Evolutionary conservation across 2,329 filamentous ascomycete species (phyloP), one percentile per base, ranked within the genome.

Genomic region (Aspergillus awamori): DNA sequence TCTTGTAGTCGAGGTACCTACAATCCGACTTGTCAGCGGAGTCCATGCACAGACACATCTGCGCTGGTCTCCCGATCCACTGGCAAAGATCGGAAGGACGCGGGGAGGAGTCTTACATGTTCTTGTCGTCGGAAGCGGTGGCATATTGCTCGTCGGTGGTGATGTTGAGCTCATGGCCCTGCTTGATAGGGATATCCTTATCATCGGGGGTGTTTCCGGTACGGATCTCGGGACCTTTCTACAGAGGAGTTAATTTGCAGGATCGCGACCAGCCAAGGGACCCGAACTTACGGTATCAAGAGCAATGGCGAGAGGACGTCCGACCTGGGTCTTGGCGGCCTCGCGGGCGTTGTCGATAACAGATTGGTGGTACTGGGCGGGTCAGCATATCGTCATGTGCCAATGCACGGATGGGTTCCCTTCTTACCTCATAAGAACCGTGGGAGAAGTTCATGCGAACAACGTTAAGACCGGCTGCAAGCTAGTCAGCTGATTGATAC

Each of bases 381-480:
- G 39, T 43, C 22, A 45, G 22, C 17, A 56, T n/a, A 28, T 8
- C 10, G 30, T 33, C 24, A 38, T 15, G 33, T 36, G 57, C 48
- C 54, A 48, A 39, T 48, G 7, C 20, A 47, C 24, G 33, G 26
- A n/a, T 28, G 43, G 64, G 72, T 3, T 10, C n/a, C 17, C 4
- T 22, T 15, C 53, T 63, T 74, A 85, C 83, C 77, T 89, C 93
- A 81, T 98, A 95, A 69, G 89, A 89, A 74, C 92, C 92, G 81
- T 96, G 92, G 68, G 91, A 97, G 80, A 98, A 98, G 90, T 99
- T 99, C 95, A 99, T 99, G 83, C 95, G 94, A 71, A 98, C 95
- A 70, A 99, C 93, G 82, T 98, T 98, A 74, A 98, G 89, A 81
- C 95, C 95, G 68, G 89, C 90, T 82, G 67, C 69, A 71, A 61